Evolutionary conservation across 345 rosid genomes (phyloP).

Genomic region (Eucalyptus camaldulensis): DNA sequence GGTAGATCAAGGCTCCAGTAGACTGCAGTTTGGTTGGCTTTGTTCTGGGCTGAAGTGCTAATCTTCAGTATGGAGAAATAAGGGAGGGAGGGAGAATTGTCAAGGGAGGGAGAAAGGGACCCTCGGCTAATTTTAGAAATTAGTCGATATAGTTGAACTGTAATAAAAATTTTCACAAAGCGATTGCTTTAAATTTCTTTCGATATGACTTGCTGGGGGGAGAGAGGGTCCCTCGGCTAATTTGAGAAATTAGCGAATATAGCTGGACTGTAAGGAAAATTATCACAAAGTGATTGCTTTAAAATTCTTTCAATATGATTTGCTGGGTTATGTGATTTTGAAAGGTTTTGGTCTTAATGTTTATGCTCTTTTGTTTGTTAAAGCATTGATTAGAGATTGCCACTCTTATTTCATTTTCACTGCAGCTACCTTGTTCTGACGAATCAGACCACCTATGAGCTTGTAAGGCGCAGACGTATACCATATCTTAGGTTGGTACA

Average conservation of each 20-base stretch:
- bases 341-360: neutral
- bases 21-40: neutral
- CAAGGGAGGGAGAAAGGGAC: neutral
- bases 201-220: neutral
- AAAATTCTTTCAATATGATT: neutral
- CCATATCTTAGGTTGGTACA: constrained; percentile 60
- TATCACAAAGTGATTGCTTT: neutral
- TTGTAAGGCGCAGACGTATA: constrained; percentile 84
- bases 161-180: neutral
- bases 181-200: neutral
- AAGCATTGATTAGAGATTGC: neutral
- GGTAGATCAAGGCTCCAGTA: neutral
- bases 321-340: neutral
- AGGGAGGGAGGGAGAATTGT: neutral
- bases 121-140: neutral
- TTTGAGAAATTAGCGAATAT: neutral
- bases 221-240: neutral
- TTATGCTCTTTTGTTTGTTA: neutral
- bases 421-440: constrained; percentile 91
- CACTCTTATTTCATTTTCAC: neutral
- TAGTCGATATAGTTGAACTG: neutral
- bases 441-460: constrained; percentile 93
- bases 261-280: neutral
- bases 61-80: neutral
- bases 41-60: neutral